phyloP scores from a whole-genome alignment of 768 basidiomycete genomes.

The Lentinula guzmanii region DNA sequence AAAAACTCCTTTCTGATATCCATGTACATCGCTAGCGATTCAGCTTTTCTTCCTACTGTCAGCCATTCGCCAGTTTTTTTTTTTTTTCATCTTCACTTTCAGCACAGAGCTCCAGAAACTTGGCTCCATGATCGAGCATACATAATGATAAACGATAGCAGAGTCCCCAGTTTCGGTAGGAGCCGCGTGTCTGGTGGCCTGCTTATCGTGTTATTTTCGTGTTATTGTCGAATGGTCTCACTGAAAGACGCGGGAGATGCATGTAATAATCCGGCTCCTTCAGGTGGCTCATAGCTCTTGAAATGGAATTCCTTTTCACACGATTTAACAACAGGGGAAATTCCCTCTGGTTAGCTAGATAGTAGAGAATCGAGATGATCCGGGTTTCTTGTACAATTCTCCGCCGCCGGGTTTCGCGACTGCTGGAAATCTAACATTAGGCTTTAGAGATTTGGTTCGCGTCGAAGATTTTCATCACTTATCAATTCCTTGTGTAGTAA shows the following conservation, averaged over 20 bases:
- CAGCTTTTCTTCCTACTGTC: too few species aligned
- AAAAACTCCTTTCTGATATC: too few species aligned
- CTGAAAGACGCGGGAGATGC: background rate
- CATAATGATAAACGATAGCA: background rate
- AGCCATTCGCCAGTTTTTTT: too few species aligned
- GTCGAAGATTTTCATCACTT: background rate
- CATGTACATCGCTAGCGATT: too few species aligned
- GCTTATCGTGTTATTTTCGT: too few species aligned
- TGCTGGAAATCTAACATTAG: background rate
- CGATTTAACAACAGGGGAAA: background rate
- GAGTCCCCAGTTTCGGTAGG: background rate
- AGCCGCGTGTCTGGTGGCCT: too few species aligned
- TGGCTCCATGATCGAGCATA: background rate
- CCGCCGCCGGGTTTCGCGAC: background rate
- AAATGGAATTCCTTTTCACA: background rate
- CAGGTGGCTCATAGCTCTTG: background rate
- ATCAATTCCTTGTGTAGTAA: background rate
- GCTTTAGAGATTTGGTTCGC: background rate
- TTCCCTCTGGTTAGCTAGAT: background rate
- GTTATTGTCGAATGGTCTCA: too few species aligned
- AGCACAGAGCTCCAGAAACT: background rate
- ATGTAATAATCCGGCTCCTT: background rate
- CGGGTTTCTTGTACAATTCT: background rate
- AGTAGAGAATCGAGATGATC: too few species aligned
- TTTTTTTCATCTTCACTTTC: background rate